Evolutionary conservation across 1,139 yeast genomes (phyloP), one percentile per base, ranked within the genome.

Genomic region (Geotrichum klebahnii): DNA sequence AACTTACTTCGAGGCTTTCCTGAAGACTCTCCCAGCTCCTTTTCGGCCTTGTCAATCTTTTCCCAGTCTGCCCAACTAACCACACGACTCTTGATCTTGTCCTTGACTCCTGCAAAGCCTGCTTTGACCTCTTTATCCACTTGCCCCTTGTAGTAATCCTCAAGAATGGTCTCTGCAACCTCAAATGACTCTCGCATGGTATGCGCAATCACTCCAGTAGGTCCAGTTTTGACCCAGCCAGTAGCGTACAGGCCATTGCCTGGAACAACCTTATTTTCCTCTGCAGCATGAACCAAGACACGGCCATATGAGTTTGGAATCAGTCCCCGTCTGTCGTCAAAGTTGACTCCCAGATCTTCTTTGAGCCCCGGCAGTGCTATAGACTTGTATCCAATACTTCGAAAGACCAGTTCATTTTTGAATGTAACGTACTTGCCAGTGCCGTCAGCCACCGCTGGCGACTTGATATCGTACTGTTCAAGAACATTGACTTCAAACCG

Each of bases 211-310:
- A 89, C 95, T 0, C 99, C 99, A 33, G 79, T 77, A 6, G 96
- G 88, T 0, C 96, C 96, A 51, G 78, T 82, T 54, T 84, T 81
- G 49, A 90, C 84, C 99, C 99, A 92, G 0, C 99, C 99, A 3
- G 92, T 74, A 1, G 87, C 81, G 61, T 89, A 92, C 57, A 87
- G 70, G 0, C 90, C 86, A 0, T 74, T 44, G 9, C 45, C 44
- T 5, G 57, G 61, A 1, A 64, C 57, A 8, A 29, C 20, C 37
- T 41, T 41, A 14, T 31, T 16, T 16, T 12, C 16, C 20, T 19
- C 24, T 9, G 37, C 45, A 1, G 43, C 28, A 5, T 38, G 33
- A n/a, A 48, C 47, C 12, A 76, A 59, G 0, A 84, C 77, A 46
- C 83, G 75, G 0, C 96, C 96, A 6, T 73, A 71, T 9, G 65